Conservation (phyloP, 768 basidiomycete species). For the Rubroboletus satanas region DNA sequence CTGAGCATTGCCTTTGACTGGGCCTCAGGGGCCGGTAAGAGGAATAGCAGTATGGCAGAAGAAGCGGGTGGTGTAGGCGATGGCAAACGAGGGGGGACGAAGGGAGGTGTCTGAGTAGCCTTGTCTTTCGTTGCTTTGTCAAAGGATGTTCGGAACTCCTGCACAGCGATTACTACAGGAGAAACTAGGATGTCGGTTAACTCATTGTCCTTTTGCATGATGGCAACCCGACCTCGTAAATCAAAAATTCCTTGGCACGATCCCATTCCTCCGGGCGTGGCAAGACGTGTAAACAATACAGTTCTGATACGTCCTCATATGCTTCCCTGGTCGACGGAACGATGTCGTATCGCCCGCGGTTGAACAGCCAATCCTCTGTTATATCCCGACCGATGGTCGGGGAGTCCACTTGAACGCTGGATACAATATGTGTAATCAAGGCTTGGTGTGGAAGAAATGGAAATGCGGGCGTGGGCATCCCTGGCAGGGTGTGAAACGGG, state of each 20-base stretch:
- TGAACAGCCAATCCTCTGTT: slow-evolving; percentile 76
- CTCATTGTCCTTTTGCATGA: slow-evolving; percentile 50
- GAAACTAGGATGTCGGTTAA: neutral
- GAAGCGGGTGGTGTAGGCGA: slow-evolving; percentile 54
- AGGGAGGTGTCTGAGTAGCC: slow-evolving; percentile 14
- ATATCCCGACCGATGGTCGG: slow-evolving; percentile 59
- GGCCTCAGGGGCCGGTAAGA: slow-evolving; percentile 13
- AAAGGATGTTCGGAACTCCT: slow-evolving; percentile 34
- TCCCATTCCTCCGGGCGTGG: slow-evolving; percentile 77
- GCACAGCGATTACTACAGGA: slow-evolving; percentile 6
- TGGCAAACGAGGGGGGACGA: slow-evolving; percentile 32
- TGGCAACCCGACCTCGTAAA: slow-evolving; percentile 65
- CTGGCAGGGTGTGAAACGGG: slow-evolving; percentile 57
- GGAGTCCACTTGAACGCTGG: slow-evolving; percentile 63
- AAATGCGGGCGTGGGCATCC: slow-evolving; percentile 47
- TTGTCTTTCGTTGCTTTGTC: slow-evolving; percentile 32
- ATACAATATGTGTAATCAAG: slow-evolving; percentile 64
- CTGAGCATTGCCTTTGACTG: slow-evolving; percentile 10
- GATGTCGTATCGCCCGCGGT: slow-evolving; percentile 40
- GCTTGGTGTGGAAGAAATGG: slow-evolving; percentile 69
- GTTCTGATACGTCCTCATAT: slow-evolving; percentile 71
- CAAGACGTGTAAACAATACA: slow-evolving; percentile 71
- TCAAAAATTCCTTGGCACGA: slow-evolving; percentile 71
- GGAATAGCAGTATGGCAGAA: slow-evolving; percentile 66
- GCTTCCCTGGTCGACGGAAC: slow-evolving; percentile 41